Conservation (phyloP, 1,139 yeast species). For the Geotrichum reessii region DNA sequence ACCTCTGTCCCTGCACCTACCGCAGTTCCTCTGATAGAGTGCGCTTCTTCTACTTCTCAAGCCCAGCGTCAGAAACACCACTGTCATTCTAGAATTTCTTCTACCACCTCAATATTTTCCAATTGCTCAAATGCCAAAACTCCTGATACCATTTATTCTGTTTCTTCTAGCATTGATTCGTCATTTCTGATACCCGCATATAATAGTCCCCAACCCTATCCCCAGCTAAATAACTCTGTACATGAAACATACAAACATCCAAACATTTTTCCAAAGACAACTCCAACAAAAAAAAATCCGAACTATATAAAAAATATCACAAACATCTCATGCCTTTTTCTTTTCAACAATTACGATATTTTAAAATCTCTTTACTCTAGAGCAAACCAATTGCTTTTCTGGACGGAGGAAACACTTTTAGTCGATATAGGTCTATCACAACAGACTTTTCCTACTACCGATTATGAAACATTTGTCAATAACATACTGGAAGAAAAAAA, state of each 20-base stretch:
- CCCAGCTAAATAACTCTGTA: background rate
- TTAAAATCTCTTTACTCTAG: background rate
- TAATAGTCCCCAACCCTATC: background rate
- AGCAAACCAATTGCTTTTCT: background rate
- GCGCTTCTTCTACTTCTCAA: background rate
- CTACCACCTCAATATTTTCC: background rate
- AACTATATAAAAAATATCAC: constrained; percentile 29
- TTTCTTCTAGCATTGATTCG: background rate
- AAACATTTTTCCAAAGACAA: background rate
- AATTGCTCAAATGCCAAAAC: background rate
- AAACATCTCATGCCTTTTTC: constrained; percentile 31
- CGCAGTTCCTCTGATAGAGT: background rate
- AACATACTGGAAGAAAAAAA: background rate
- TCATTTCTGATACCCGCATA: background rate
- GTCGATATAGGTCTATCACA: background rate
- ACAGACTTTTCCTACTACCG: background rate
- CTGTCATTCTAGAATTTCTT: background rate
- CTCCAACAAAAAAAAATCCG: background rate
- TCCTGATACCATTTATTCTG: background rate
- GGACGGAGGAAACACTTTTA: background rate
- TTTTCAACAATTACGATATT: constrained; percentile 29
- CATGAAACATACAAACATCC: background rate
- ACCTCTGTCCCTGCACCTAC: background rate
- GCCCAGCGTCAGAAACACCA: background rate
- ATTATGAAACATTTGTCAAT: background rate